phyloP scores from a whole-genome alignment of 2,329 filamentous ascomycete genomes.

The Colletotrichum phormii region DNA sequence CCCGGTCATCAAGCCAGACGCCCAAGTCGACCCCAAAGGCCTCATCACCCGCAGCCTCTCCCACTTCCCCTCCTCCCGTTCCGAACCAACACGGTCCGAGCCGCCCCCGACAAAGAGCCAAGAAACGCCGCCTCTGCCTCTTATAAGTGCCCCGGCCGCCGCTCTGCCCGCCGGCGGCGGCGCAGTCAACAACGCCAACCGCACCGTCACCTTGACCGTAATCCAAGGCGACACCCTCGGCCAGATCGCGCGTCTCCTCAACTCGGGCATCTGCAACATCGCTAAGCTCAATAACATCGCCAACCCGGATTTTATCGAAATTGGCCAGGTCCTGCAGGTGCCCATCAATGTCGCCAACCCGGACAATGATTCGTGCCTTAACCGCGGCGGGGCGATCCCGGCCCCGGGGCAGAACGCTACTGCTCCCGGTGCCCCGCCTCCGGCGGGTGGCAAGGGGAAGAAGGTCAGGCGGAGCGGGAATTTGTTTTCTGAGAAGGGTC shows the following conservation, averaged over 20 bases:
- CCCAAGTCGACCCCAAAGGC: neutral
- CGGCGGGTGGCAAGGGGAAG: neutral
- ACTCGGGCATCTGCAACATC: slow-evolving; percentile 35
- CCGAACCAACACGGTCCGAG: neutral
- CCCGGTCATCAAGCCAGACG: neutral
- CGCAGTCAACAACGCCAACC: slow-evolving; percentile 10
- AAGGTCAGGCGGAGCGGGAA: neutral
- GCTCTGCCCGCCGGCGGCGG: neutral
- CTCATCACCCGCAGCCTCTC: slow-evolving; percentile 18
- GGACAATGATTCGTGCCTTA: slow-evolving; percentile 28
- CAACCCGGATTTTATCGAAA: slow-evolving; percentile 22
- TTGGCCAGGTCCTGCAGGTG: slow-evolving; percentile 10
- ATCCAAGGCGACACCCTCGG: slow-evolving; percentile 18
- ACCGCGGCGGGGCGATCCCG: slow-evolving; percentile 18
- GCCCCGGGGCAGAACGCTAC: neutral
- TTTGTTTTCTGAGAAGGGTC: neutral
- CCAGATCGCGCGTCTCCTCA: slow-evolving; percentile 21
- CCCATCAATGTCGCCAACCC: slow-evolving; percentile 24
- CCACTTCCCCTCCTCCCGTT: neutral
- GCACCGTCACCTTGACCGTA: slow-evolving; percentile 14
- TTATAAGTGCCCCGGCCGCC: neutral
- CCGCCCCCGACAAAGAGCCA: slow-evolving; percentile 8
- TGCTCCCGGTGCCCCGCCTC: neutral
- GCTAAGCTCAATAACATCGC: slow-evolving; percentile 24
- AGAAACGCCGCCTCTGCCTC: neutral